A percentile compares a stretch with the other conserved stretches of the same genome.
Evolutionary conservation across 306 rosid genomes (phyloP).

Genomic region (Potentilla sterilis): DNA sequence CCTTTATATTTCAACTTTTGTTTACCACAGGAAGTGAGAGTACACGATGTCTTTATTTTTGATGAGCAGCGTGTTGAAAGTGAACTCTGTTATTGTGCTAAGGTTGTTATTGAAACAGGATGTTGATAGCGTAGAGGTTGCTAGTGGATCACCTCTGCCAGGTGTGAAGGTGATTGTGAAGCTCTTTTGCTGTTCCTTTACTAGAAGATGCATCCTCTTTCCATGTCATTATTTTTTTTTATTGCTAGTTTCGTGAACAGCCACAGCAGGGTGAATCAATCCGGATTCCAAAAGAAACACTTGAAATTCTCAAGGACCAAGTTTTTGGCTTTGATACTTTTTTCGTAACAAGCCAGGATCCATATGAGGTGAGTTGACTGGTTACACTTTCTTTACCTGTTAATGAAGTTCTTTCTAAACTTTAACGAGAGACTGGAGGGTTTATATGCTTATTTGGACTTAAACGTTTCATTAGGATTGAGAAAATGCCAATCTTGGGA

Average conservation of each 20-base stretch:
- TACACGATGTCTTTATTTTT: constrained; percentile 17
- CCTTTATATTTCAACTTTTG: neutral
- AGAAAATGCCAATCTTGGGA: neutral
- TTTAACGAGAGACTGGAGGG: neutral
- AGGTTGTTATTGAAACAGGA: constrained; percentile 54
- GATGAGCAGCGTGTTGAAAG: constrained; percentile 8
- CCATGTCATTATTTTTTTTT: constrained; percentile 26
- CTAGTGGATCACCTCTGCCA: constrained; percentile 98
- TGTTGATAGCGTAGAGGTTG: constrained; percentile 58
- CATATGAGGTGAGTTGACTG: constrained; percentile 72
- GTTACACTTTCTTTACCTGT: neutral
- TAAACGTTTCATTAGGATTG: neutral
- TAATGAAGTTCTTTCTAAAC: neutral
- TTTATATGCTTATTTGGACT: neutral
- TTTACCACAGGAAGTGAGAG: neutral
- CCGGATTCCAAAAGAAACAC: constrained; percentile 73
- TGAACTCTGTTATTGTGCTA: constrained; percentile 23
- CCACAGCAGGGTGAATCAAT: constrained; percentile 73
- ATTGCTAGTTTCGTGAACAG: constrained; percentile 43
- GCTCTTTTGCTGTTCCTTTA: constrained; percentile 25
- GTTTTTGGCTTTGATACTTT: constrained; percentile 95
- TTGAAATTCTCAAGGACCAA: constrained; percentile 78
- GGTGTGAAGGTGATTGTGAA: constrained; percentile 89
- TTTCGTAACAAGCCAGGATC: constrained; percentile 87
- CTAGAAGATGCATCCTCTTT: constrained; percentile 24